A percentile compares a stretch with the other conserved stretches of the same genome.
Conservation (phyloP, 306 rosid genomes). For the Vigna reflexopilosa region DNA sequence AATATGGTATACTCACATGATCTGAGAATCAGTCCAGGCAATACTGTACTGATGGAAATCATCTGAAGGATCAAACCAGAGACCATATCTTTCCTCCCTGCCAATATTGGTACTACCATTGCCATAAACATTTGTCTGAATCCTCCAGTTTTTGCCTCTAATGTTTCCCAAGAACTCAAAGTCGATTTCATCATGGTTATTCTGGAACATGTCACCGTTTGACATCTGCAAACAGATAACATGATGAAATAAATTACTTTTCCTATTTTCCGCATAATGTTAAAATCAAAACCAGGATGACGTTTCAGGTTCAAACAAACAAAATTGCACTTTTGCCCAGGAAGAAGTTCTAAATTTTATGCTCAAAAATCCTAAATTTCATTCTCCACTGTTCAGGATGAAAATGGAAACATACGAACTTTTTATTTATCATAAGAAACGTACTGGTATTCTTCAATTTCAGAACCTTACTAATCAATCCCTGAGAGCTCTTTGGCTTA, state of each 20-base stretch:
- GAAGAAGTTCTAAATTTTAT: neutral
- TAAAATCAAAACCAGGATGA: neutral
- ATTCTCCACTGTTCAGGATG: slow-evolving; percentile 12
- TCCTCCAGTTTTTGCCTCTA: slow-evolving; percentile 97
- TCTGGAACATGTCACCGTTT: slow-evolving; percentile 88
- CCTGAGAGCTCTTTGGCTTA: slow-evolving; percentile 13
- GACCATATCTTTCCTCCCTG: slow-evolving; percentile 91
- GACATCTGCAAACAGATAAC: slow-evolving; percentile 73
- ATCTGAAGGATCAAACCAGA: slow-evolving; percentile 95
- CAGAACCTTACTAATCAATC: slow-evolving; percentile 25
- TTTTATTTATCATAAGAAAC: neutral
- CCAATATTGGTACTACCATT: slow-evolving; percentile 93
- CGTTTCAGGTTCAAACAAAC: slow-evolving; percentile 17
- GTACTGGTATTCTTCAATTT: slow-evolving; percentile 15
- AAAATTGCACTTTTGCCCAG: neutral
- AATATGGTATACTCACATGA: slow-evolving; percentile 71
- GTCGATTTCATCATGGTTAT: slow-evolving; percentile 94
- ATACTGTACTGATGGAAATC: slow-evolving; percentile 84
- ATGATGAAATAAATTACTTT: neutral
- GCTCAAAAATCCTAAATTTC: neutral
- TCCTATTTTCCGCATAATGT: neutral
- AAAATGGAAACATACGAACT: neutral
- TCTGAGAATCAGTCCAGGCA: slow-evolving; percentile 85
- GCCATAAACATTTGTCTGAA: slow-evolving; percentile 96
- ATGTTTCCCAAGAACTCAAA: slow-evolving; percentile 95